Base-by-base conservation (phyloP, 805 yeast species). In the Pichia eremophila region DNA sequence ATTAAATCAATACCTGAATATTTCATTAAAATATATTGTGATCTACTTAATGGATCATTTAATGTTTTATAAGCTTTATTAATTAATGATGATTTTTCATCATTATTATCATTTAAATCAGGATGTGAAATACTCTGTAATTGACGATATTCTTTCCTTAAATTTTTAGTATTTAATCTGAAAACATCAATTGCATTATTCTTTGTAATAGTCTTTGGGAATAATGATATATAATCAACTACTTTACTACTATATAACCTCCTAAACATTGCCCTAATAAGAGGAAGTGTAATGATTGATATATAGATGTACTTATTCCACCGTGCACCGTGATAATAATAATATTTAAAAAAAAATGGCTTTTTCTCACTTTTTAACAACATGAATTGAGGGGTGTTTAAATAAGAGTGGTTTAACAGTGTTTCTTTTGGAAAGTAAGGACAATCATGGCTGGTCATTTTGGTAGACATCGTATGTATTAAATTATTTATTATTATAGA, bases 121-220 rank as follows among this genome's bases (percentile, higher is more conserved):
- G 99, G 99, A 60, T 91, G 99, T 43, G 76, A 72, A 49, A 73
- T 70, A 36, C 84, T 76, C 63, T 91, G 98, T 31, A 89, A 67
- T 9, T 58, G 53, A 38, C 95, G 68, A 62, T 80, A 91, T 62
- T 93, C 98, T 49, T 78, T 74, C 45, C 95, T 74, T 43, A 91
- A 71, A 17, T 66, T 57, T 43, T 71, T 67, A 14, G 69, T 57
- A 57, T 87, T 80, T 6, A 88, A 64, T 2, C 62, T 57, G 66
- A 88, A 91, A 10, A 34, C 36, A 8, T 12, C 17, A 10, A 14
- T 8, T 28, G 19, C 44, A 34, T 32, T 72, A 0, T 82, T 82
- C 2, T 70, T 47, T 0, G 86, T 83, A 51, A 87, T 81, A 0
- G 89, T 79, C 57, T 75, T 71, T 0, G 96, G 97, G 61, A 91